Percentiles rank a stretch among this genome's conserved stretches.
Conservation (phyloP, 345 rosid species). For the Carallia pectinifolia region DNA sequence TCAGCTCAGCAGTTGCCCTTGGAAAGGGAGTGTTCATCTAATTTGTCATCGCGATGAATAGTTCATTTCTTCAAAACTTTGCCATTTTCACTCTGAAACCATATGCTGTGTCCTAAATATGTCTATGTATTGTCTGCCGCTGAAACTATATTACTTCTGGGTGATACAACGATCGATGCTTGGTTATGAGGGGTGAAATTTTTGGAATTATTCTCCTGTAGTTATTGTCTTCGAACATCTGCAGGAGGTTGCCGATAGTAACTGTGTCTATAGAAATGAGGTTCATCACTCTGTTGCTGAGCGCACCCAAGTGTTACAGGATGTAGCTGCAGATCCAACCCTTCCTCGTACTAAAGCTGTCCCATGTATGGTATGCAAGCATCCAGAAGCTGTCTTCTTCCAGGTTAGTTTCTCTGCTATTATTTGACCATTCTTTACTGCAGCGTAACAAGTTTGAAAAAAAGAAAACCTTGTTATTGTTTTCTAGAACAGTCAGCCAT, state of each 20-base stretch:
- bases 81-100: no score
- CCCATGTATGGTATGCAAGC: constrained; percentile 43
- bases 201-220: no score
- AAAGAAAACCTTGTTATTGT: not conserved
- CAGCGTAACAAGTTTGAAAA: not conserved
- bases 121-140: no score
- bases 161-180: no score
- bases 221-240: not conserved
- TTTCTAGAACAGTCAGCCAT: not conserved
- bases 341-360: constrained; percentile 76
- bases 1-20: no score
- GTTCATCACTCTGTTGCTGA: constrained; percentile 68
- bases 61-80: no score
- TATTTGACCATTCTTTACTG: not conserved
- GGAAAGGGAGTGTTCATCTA: no score
- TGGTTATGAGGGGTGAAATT: no score
- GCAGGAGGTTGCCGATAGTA: constrained; percentile 59
- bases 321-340: constrained; percentile 78
- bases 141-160: no score
- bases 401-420: constrained; percentile 36
- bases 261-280: constrained; percentile 66
- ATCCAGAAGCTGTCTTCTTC: constrained; percentile 71
- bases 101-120: no score
- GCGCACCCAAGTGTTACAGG: constrained; percentile 60
- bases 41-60: no score